Percentiles rank a stretch among this genome's conserved stretches.
phyloP scores from a whole-genome alignment of 2,329 filamentous ascomycete species.

The Penicillium brevicompactum region DNA sequence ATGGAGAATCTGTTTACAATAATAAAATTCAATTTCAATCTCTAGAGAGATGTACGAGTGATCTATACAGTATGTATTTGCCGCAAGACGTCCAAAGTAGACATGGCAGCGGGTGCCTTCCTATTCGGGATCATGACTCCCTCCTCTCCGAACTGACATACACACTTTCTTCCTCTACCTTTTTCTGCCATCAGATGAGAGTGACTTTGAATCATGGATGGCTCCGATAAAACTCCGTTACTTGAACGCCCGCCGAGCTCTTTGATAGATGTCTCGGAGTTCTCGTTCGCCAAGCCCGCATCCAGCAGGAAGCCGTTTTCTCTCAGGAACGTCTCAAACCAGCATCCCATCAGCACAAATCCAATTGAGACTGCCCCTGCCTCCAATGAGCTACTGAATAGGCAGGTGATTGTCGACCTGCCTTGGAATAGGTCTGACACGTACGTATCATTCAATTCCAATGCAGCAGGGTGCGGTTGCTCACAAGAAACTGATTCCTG shows the following conservation, averaged over 20 bases:
- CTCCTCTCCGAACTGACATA: no score
- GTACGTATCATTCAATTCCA: background rate
- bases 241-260: constrained; percentile 35
- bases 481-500: background rate
- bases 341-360: background rate
- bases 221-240: constrained; percentile 7
- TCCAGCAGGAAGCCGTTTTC: constrained; percentile 27
- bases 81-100: no score
- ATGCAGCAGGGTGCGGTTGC: no score
- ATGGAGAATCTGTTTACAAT: no score
- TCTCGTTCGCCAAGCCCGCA: constrained; percentile 38
- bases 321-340: constrained; percentile 18
- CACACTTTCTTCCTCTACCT: no score
- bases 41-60: no score
- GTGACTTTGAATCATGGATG: background rate
- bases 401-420: background rate
- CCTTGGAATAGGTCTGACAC: background rate
- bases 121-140: no score
- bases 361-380: background rate
- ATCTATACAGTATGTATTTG: no score
- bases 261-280: constrained; percentile 29
- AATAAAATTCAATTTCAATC: no score
- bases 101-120: no score
- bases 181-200: no score
- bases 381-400: background rate